Percentiles rank a stretch among this genome's conserved stretches.
Conservation (phyloP, 805 yeast species). For the Starmera caribaea region DNA sequence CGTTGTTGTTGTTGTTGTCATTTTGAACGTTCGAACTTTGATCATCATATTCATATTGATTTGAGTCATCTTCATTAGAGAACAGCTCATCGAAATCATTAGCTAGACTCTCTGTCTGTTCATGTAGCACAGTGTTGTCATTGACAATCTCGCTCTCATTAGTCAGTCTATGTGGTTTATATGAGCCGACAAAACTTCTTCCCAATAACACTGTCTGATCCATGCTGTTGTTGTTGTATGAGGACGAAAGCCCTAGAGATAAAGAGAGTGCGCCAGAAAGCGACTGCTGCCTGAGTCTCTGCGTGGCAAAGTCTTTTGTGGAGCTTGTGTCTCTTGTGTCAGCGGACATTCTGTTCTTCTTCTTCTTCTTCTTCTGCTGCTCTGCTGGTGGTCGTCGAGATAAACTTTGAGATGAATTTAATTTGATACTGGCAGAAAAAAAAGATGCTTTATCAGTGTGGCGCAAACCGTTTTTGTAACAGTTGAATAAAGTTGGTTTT, state of each 20-base stretch:
- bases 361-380: too few species aligned
- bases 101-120: neutral
- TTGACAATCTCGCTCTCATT: neutral
- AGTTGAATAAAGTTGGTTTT: too few species aligned
- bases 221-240: conserved; percentile 7
- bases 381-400: too few species aligned
- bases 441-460: too few species aligned
- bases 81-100: neutral
- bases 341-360: too few species aligned
- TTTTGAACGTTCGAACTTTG: too few species aligned
- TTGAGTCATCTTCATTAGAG: neutral
- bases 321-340: too few species aligned
- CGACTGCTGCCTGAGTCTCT: conserved; percentile 8
- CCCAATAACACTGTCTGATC: conserved; percentile 11
- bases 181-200: conserved; percentile 19
- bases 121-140: neutral
- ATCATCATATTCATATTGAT: neutral
- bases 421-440: too few species aligned
- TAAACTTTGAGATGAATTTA: too few species aligned
- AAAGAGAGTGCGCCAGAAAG: conserved; percentile 17
- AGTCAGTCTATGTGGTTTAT: neutral
- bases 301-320: too few species aligned
- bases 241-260: conserved; percentile 18
- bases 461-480: too few species aligned
- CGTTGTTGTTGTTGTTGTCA: neutral